phyloP scores from a whole-genome alignment of 768 basidiomycete species.

The Suillus subalutaceus region DNA sequence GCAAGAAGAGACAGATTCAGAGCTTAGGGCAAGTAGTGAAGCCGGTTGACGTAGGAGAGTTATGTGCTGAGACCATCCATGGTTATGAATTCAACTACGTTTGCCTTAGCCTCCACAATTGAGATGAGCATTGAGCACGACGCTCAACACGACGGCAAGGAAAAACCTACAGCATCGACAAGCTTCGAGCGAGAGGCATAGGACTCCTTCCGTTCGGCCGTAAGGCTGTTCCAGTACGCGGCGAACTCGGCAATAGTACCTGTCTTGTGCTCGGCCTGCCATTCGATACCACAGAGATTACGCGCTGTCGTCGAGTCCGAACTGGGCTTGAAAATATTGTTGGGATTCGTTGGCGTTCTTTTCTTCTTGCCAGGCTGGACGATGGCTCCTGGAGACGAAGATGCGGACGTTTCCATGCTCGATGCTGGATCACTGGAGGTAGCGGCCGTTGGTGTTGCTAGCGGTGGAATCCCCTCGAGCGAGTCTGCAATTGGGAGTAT shows the following conservation, averaged over 20 bases:
- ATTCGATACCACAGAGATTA: slow-evolving; percentile 3
- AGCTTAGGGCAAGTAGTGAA: background rate
- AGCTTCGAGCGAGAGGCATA: slow-evolving; percentile 3
- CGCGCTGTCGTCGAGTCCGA: background rate
- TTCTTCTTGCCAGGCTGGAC: background rate
- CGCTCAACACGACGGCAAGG: background rate
- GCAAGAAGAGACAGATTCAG: background rate
- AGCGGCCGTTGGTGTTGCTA: background rate
- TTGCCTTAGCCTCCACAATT: background rate
- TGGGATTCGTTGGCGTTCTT: background rate
- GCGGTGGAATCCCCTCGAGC: background rate
- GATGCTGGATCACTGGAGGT: background rate
- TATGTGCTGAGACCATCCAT: background rate
- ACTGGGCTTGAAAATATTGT: slow-evolving; percentile 1
- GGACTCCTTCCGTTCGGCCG: background rate
- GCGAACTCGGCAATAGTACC: background rate
- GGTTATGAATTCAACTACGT: background rate
- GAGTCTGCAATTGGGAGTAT: background rate
- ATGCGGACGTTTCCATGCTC: background rate
- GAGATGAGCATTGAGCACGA: background rate
- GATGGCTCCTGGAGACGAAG: background rate
- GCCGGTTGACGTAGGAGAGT: background rate
- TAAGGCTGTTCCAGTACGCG: background rate
- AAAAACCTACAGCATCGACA: background rate
- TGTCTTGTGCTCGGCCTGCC: slow-evolving; percentile 3